Percentiles rank a stretch among this genome's conserved stretches.
phyloP scores from a whole-genome alignment of 352 stramenopile species.

The Phytophthora multivora region DNA sequence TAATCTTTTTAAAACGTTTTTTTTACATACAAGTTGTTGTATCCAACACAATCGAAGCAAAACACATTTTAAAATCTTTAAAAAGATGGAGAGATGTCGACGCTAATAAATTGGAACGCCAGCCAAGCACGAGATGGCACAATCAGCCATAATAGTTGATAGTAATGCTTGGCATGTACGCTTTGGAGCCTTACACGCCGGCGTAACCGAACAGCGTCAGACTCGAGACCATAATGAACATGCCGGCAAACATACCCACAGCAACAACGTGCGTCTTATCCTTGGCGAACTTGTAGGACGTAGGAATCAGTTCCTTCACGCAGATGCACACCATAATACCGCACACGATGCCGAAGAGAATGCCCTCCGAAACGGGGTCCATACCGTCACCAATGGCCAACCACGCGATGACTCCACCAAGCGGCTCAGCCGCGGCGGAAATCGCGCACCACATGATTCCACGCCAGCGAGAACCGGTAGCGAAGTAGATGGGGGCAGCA shows the following conservation, averaged over 20 bases:
- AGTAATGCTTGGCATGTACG: too few species aligned
- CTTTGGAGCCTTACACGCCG: constrained; percentile 36
- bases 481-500: constrained; percentile 96
- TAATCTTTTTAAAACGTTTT: too few species aligned
- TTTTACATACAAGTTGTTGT: too few species aligned
- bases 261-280: constrained; percentile 81
- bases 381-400: constrained; percentile 68
- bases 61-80: background rate
- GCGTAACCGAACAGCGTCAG: constrained; percentile 87
- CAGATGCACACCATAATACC: constrained; percentile 96
- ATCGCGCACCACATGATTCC: constrained; percentile 94
- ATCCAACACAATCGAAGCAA: background rate
- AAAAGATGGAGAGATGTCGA: background rate
- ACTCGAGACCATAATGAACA: constrained; percentile 89
- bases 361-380: constrained; percentile 56
- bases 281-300: constrained; percentile 87
- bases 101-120: background rate
- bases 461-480: constrained; percentile 91
- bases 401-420: constrained; percentile 91
- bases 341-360: constrained; percentile 92
- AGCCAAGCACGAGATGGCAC: background rate
- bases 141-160: too few species aligned
- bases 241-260: constrained; percentile 76
- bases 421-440: constrained; percentile 86
- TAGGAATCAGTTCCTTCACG: constrained; percentile 91